Conservation (phyloP, 192 early-diverging fungal species). For the Podila epicladia region DNA sequence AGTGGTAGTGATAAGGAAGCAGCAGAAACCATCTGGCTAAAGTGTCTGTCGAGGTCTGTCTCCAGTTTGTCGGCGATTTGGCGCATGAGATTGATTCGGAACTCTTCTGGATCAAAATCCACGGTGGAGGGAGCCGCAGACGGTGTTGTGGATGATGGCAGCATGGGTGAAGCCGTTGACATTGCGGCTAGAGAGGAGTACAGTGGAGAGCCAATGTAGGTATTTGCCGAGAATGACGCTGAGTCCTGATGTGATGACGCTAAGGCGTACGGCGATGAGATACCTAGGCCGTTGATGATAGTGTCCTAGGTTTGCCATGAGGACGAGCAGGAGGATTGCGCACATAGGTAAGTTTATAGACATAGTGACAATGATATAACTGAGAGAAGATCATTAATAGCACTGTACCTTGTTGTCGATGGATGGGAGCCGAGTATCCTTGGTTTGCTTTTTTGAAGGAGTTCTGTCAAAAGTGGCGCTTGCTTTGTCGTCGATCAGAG, state of each 20-base stretch:
- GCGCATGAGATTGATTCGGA: conserved; percentile 16
- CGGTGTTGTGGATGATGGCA: not conserved
- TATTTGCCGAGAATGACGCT: not conserved
- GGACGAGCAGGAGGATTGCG: not conserved
- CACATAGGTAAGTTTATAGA: too few relatives aligned
- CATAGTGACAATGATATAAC: not conserved
- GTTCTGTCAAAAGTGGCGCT: too few relatives aligned
- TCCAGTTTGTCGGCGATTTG: conserved; percentile 22
- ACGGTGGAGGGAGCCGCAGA: not conserved
- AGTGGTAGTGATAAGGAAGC: conserved; percentile 3
- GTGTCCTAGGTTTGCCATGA: conserved; percentile 1
- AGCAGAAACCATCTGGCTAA: conserved; percentile 14
- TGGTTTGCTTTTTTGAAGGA: too few relatives aligned
- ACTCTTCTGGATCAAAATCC: conserved; percentile 20
- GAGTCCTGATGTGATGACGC: not conserved
- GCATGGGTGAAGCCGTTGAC: not conserved
- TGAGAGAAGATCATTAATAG: not conserved
- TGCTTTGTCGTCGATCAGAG: too few relatives aligned
- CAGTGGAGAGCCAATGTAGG: not conserved
- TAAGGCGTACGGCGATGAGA: conserved; percentile 1
- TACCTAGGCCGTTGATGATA: conserved; percentile 14
- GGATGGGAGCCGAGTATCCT: not conserved
- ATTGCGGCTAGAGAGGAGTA: not conserved
- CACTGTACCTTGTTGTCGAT: conserved; percentile 1
- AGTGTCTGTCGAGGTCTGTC: conserved; percentile 16